Percentiles rank a stretch among this genome's conserved stretches.
Conservation (phyloP, 1,284 basidiomycete species). For the Marasmius oreades region DNA sequence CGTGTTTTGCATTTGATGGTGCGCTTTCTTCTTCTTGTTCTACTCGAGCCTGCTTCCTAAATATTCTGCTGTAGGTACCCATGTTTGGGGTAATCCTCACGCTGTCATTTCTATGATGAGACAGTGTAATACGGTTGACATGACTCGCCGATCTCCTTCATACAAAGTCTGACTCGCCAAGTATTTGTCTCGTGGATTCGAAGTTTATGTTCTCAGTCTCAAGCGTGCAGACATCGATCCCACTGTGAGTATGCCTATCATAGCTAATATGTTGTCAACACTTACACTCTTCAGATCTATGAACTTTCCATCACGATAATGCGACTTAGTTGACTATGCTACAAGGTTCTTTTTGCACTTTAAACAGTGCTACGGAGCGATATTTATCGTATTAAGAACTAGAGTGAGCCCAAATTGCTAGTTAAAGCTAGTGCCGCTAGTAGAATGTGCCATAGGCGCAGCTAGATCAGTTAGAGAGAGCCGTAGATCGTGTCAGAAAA, state of each 20-base stretch:
- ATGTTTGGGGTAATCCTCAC: constrained; percentile 55
- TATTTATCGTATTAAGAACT: no score
- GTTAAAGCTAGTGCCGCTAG: no score
- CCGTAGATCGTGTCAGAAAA: no score
- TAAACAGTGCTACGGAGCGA: no score
- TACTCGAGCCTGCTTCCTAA: neutral
- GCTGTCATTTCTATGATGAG: constrained; percentile 56
- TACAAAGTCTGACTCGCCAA: constrained; percentile 59
- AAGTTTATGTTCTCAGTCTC: constrained; percentile 51
- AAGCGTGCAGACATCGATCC: constrained; percentile 49
- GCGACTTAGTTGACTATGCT: no score
- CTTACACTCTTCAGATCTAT: constrained; percentile 39
- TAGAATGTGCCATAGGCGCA: no score
- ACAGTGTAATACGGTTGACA: constrained; percentile 56
- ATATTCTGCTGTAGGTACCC: constrained; percentile 28
- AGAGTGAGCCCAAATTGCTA: no score
- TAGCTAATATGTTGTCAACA: neutral
- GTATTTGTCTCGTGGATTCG: constrained; percentile 49
- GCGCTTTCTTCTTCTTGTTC: neutral
- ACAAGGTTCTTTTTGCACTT: no score
- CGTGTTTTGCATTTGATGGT: constrained; percentile 56
- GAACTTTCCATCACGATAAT: constrained; percentile 54
- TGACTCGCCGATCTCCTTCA: constrained; percentile 57
- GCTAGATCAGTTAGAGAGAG: no score
- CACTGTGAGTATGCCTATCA: constrained; percentile 34